These are phyloP conservation scores for Metarhizium brunneum DNA, from an alignment of 2,329 filamentous ascomycete genomes.

Conservation along the genomic window DNA sequence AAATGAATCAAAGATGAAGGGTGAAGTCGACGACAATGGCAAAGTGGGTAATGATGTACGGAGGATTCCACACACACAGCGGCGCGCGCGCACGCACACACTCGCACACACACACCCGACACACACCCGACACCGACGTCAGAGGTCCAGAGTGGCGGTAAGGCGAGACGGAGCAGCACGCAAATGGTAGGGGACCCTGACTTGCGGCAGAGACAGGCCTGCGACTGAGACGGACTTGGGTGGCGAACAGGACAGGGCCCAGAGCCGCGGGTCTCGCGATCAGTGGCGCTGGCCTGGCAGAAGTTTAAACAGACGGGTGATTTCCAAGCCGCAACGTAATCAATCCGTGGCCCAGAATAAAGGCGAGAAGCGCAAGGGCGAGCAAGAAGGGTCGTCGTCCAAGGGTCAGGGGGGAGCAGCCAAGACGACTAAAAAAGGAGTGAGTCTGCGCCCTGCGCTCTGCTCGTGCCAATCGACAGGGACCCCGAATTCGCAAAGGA, in stretches of 20 bases:
- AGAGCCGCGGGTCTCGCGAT: slow-evolving; percentile 2
- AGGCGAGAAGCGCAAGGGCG: neutral
- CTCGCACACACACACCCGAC: too few relatives aligned
- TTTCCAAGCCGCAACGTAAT: neutral
- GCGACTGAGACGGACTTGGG: neutral
- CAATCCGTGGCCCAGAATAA: neutral
- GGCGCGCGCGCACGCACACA: too few relatives aligned
- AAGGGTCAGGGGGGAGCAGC: too few relatives aligned
- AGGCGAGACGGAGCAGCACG: neutral
- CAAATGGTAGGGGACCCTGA: slow-evolving; percentile 1
- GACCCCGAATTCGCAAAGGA: too few relatives aligned
- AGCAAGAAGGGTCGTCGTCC: too few relatives aligned
- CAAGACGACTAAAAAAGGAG: too few relatives aligned
- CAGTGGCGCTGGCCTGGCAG: neutral
- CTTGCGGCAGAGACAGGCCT: neutral
- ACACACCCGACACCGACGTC: neutral
- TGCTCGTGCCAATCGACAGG: too few relatives aligned
- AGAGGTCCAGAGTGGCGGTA: neutral
- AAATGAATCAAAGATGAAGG: neutral
- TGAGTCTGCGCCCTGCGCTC: too few relatives aligned
- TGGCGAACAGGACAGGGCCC: slow-evolving; percentile 6
- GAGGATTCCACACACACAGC: neutral
- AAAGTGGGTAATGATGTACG: neutral
- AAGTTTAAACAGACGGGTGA: neutral
- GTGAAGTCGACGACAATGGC: neutral